Base-by-base conservation (phyloP, 495 filamentous ascomycete species). In the Hypoxylon intermedium region DNA sequence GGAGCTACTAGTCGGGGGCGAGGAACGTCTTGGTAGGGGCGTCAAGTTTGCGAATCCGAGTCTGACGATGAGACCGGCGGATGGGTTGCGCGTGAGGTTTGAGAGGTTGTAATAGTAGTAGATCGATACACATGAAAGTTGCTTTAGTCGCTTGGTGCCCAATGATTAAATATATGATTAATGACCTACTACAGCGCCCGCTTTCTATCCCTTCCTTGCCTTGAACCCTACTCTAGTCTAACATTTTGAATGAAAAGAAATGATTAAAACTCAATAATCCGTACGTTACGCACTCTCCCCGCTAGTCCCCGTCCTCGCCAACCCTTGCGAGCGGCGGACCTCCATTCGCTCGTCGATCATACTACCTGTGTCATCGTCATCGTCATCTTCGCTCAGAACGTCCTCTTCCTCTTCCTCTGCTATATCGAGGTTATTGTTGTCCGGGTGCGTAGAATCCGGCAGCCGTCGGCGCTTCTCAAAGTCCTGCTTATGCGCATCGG, bases 401-500 rank as follows among this genome's bases (percentile, higher is more conserved):
- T n/a, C n/a, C 12, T 57, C 13, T 1, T 54, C 53, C 1, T 20
- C 53, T 9, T 70, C 58, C 21, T 62, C 61, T 0, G 41, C 64
- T 1, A 50, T n/a, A 7, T 30, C 60, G 6, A 9, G 43, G 0
- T 15, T 58, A 9, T 11, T 37, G 13, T 48, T 51, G 15, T 42
- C 31, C 9, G 46, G n/a, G n/a, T n/a, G 12, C 15, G 43, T 31
- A 0, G 45, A 26, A 34, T 58, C 65, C n/a, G 49, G 9, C 21
- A 83, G 79, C 43, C 77, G 82, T 44, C 83, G 77, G 71, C 83
- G 87, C 70, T 89, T 83, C 75, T 94, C 87, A 71, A 96, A 97
- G 70, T 97, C 92, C 65, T 94, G 89, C 30, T 85, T 86, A 60
- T 97, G 92, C 7, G 92, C 92, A 33, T 82, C 76, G 4, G 86